Percentiles rank a stretch among this genome's conserved stretches.
Evolutionary conservation across 306 rosid genomes (phyloP).

Genomic region (Bauhinia variegata): DNA sequence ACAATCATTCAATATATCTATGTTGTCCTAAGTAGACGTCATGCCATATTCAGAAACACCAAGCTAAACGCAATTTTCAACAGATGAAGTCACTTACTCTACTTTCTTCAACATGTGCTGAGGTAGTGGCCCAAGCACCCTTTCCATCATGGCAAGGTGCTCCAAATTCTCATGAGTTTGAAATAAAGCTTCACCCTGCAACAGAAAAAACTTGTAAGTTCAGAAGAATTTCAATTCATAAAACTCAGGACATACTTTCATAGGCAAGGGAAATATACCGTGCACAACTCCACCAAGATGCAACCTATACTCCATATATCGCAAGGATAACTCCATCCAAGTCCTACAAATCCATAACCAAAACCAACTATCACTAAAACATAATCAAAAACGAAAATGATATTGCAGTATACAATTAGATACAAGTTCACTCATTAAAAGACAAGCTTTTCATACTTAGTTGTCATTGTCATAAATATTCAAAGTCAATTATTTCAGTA

Average conservation of each 20-base stretch:
- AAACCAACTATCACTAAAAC: background rate
- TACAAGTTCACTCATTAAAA: too few relatives aligned
- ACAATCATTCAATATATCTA: background rate
- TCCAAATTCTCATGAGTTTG: conserved; percentile 97
- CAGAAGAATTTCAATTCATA: background rate
- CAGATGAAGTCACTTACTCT: conserved; percentile 58
- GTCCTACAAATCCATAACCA: conserved; percentile 53
- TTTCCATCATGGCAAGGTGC: conserved; percentile 98
- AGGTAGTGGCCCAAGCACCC: conserved; percentile 78
- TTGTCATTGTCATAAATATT: background rate
- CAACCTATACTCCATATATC: conserved; percentile 98
- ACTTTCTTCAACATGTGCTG: conserved; percentile 69
- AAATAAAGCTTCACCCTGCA: conserved; percentile 92
- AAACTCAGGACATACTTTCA: background rate
- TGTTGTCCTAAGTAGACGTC: too few relatives aligned
- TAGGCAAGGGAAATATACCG: conserved; percentile 46
- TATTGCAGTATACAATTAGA: too few relatives aligned
- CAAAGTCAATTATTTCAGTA: background rate
- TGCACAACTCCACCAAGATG: conserved; percentile 89
- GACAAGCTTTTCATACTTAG: background rate
- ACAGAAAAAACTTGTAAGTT: background rate
- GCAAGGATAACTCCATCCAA: conserved; percentile 94
- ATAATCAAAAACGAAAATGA: background rate
- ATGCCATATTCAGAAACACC: background rate
- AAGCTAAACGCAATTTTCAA: background rate